Evolutionary conservation across 768 basidiomycete species (phyloP).

Genomic region (Rhodotorula toruloides): DNA sequence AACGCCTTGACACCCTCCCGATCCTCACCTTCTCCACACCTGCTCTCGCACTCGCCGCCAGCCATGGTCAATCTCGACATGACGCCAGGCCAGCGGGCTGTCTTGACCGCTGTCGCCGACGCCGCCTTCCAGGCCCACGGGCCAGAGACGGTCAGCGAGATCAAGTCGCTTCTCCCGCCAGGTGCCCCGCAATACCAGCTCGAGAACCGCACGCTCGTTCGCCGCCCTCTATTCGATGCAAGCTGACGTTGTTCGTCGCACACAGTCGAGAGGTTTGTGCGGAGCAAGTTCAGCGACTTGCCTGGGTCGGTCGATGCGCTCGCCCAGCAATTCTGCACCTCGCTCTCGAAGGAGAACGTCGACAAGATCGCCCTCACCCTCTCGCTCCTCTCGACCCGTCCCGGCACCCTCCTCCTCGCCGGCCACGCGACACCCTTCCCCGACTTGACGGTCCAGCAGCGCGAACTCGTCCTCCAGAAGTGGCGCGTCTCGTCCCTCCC

Average conservation of each 20-base stretch:
- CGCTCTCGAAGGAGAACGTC: slow-evolving; percentile 26
- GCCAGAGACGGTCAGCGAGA: neutral
- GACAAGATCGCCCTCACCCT: slow-evolving; percentile 7
- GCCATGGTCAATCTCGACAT: neutral
- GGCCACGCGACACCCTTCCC: slow-evolving; percentile 20
- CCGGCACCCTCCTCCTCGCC: slow-evolving; percentile 31
- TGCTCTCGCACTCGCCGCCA: no score
- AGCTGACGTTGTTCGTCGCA: neutral
- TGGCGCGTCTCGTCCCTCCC: slow-evolving; percentile 25
- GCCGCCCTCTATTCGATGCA: neutral
- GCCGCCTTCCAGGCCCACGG: slow-evolving; percentile 22
- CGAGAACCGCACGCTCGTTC: neutral
- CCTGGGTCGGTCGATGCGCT: slow-evolving; percentile 26
- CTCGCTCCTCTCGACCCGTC: slow-evolving; percentile 25
- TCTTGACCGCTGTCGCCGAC: slow-evolving; percentile 15
- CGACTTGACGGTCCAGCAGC: slow-evolving; percentile 15
- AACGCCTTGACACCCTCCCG: neutral
- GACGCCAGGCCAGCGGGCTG: slow-evolving; percentile 1
- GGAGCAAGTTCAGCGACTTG: slow-evolving; percentile 11
- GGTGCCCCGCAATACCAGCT: neutral
- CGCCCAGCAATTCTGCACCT: slow-evolving; percentile 2
- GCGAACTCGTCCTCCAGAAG: slow-evolving; percentile 19
- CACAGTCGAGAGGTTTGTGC: slow-evolving; percentile 10
- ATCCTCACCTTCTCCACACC: neutral
- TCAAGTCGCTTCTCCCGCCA: neutral